Percentiles rank a stretch among this genome's conserved stretches.
Evolutionary conservation across 208 protist genomes (phyloP).

Genomic region (Wallacemonas sp.): DNA sequence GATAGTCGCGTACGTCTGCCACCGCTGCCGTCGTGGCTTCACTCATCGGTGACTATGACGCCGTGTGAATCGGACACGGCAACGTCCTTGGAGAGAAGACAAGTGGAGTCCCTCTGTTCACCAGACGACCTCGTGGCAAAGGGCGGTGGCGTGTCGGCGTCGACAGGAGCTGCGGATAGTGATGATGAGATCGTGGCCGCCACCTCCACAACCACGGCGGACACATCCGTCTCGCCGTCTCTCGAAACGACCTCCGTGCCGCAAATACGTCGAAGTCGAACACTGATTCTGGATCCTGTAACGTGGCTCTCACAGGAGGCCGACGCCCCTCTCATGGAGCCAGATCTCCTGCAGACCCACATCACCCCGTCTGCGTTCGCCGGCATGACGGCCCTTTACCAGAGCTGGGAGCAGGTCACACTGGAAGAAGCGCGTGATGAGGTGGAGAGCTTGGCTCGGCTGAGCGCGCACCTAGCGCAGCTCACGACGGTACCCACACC

Average conservation of each 20-base stretch:
- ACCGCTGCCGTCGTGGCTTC: background rate
- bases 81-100: no score
- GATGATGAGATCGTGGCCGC: no score
- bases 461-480: slow-evolving; percentile 11
- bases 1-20: background rate
- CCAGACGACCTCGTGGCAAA: no score
- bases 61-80: no score
- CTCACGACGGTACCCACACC: no score
- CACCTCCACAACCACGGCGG: no score
- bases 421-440: no score
- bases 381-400: background rate
- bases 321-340: slow-evolving; percentile 46
- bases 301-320: slow-evolving; percentile 45
- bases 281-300: slow-evolving; percentile 47
- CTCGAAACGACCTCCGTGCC: background rate
- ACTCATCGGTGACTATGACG: background rate
- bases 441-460: background rate
- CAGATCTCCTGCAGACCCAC: slow-evolving; percentile 17
- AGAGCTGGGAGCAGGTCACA: slow-evolving; percentile 1
- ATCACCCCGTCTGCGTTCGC: slow-evolving; percentile 12
- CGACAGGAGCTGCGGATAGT: no score
- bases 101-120: no score
- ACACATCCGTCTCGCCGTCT: no score
- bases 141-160: no score
- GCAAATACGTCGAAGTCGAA: background rate